phyloP scores from a whole-genome alignment of 1,139 yeast species.

The Meyerozyma carpophila region DNA sequence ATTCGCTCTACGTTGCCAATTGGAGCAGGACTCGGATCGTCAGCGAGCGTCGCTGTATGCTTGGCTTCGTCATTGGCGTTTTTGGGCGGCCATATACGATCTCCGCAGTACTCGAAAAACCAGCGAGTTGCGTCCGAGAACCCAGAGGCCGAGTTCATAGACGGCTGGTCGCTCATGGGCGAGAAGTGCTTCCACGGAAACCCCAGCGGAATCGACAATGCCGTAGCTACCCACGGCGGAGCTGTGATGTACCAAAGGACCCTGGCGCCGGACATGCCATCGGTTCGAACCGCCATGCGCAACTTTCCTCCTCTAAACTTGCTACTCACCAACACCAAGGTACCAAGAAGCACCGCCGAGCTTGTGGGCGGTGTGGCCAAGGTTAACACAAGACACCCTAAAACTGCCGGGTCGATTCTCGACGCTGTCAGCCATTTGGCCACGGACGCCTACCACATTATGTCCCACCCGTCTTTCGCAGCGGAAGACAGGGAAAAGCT shows the following conservation, averaged over 20 bases:
- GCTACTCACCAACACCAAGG: slow-evolving; percentile 75
- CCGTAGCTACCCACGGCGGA: slow-evolving; percentile 94
- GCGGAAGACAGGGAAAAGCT: slow-evolving; percentile 40
- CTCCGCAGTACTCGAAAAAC: slow-evolving; percentile 21
- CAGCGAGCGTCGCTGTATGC: slow-evolving; percentile 88
- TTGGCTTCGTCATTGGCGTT: slow-evolving; percentile 69
- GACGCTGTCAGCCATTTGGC: slow-evolving; percentile 69
- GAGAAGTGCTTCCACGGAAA: slow-evolving; percentile 95
- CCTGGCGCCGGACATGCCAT: slow-evolving; percentile 46
- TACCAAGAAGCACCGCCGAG: slow-evolving; percentile 82
- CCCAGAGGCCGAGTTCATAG: slow-evolving; percentile 56
- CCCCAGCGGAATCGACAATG: slow-evolving; percentile 96
- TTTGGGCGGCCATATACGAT: slow-evolving; percentile 50
- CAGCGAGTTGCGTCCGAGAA: slow-evolving; percentile 32
- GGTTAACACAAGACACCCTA: slow-evolving; percentile 48
- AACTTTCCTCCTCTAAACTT: slow-evolving; percentile 73
- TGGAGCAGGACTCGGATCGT: slow-evolving; percentile 96
- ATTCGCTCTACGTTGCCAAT: slow-evolving; percentile 85
- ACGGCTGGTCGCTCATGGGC: slow-evolving; percentile 86
- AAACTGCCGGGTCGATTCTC: slow-evolving; percentile 51
- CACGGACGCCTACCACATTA: slow-evolving; percentile 58
- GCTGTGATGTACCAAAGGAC: slow-evolving; percentile 84
- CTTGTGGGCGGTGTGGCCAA: slow-evolving; percentile 74
- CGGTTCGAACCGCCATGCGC: slow-evolving; percentile 59
- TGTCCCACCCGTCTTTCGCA: slow-evolving; percentile 49